Conservation (phyloP, 73 alveolate species). For the Uronychia setigera region DNA sequence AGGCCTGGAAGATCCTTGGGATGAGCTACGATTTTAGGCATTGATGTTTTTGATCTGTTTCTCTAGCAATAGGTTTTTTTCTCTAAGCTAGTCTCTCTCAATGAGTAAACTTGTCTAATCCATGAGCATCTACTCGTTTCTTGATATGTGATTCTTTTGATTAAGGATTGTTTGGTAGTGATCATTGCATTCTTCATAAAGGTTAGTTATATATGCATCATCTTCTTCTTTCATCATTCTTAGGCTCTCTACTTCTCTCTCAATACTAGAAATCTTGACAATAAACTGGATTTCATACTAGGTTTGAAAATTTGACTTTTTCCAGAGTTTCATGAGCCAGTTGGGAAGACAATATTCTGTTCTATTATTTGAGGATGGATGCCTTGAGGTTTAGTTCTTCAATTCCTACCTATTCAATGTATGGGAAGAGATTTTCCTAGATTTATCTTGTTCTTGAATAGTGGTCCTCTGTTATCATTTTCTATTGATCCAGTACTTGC, state of each 20-base stretch:
- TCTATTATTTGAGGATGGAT: neutral
- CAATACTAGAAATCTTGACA: neutral
- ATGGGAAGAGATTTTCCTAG: neutral
- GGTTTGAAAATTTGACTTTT: no score
- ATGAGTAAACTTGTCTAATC: neutral
- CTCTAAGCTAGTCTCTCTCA: neutral
- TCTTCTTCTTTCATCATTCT: neutral
- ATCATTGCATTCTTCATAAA: neutral
- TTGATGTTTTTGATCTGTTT: neutral
- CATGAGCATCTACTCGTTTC: neutral
- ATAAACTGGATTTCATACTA: neutral
- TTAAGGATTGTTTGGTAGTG: neutral
- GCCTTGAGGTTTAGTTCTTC: neutral
- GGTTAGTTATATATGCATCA: neutral
- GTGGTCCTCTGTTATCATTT: neutral
- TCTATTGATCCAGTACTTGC: neutral
- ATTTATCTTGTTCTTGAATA: neutral
- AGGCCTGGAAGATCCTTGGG: neutral
- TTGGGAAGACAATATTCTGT: no score
- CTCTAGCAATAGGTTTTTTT: neutral
- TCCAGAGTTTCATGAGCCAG: no score
- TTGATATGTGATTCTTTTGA: neutral
- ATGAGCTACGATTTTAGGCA: no score
- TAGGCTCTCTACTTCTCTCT: neutral
- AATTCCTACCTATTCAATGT: neutral